phyloP scores from a whole-genome alignment of 2,329 filamentous ascomycete genomes.

The Monilinia aucupariae region DNA sequence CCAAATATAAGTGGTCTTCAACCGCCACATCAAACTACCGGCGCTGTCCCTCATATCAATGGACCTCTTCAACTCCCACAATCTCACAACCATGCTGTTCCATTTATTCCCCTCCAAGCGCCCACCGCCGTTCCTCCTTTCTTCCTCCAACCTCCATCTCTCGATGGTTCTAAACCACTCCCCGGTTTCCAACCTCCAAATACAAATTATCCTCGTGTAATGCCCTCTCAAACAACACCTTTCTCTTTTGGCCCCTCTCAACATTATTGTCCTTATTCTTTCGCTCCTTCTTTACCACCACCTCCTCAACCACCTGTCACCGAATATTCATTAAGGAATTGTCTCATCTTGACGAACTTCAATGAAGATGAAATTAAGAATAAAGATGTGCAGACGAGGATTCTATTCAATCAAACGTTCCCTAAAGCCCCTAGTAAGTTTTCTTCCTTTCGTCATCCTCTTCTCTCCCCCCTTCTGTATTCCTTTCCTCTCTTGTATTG shows the following conservation, averaged over 20 bases:
- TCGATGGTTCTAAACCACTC: conserved; percentile 31
- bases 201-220: conserved; percentile 32
- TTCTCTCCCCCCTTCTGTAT: background rate
- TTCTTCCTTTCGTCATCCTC: background rate
- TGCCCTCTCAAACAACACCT: conserved; percentile 23
- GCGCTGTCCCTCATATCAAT: conserved; percentile 17
- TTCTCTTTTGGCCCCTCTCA: conserved; percentile 21
- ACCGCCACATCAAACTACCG: conserved; percentile 16
- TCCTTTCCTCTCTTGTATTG: background rate
- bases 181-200: conserved; percentile 33
- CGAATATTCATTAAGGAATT: conserved; percentile 49
- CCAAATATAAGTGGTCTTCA: conserved; percentile 15
- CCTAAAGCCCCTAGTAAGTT: conserved; percentile 44
- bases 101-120: conserved; percentile 1
- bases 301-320: conserved; percentile 33
- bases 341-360: conserved; percentile 55
- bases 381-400: conserved; percentile 49
- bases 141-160: conserved; percentile 23
- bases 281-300: conserved; percentile 21
- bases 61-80: conserved; percentile 14
- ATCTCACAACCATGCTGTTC: conserved; percentile 13
- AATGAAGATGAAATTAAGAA: conserved; percentile 45
- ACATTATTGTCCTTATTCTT: conserved; percentile 19
- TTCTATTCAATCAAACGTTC: conserved; percentile 49
- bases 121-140: conserved; percentile 16